Evolutionary conservation across 306 rosid species (phyloP).

Genomic region (Pyrus communis): DNA sequence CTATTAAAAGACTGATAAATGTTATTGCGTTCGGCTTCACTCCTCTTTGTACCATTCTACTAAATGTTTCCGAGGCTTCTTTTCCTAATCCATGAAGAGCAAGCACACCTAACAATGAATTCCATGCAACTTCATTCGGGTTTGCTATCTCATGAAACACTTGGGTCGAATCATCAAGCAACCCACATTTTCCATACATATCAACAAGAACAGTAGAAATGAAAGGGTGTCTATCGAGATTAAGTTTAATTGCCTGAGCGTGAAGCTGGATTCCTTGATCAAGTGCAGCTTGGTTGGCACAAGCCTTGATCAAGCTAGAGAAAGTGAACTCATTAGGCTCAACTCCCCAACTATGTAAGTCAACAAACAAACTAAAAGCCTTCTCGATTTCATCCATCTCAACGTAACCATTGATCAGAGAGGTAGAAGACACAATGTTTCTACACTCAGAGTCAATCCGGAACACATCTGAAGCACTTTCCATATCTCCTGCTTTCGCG

Average conservation of each 20-base stretch:
- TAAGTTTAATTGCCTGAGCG: slow-evolving; percentile 43
- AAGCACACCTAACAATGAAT: slow-evolving; percentile 36
- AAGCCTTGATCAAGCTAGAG: slow-evolving; percentile 54
- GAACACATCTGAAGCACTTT: slow-evolving; percentile 40
- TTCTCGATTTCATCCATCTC: slow-evolving; percentile 31
- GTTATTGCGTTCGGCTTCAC: slow-evolving; percentile 42
- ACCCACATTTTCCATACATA: slow-evolving; percentile 59
- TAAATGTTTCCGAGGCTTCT: slow-evolving; percentile 24
- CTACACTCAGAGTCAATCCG: slow-evolving; percentile 14
- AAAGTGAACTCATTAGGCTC: slow-evolving; percentile 56
- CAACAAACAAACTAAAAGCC: slow-evolving; percentile 35
- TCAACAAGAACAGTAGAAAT: slow-evolving; percentile 41
- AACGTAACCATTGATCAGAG: slow-evolving; percentile 42
- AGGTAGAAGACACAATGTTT: slow-evolving; percentile 42
- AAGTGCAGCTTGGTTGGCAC: slow-evolving; percentile 48
- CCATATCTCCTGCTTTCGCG: slow-evolving; percentile 39
- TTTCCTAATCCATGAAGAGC: slow-evolving; percentile 56
- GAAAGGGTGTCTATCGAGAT: slow-evolving; percentile 35
- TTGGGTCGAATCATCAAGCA: slow-evolving; percentile 36
- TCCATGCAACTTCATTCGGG: slow-evolving; percentile 40
- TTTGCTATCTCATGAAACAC: slow-evolving; percentile 29
- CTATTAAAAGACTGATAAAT: slow-evolving; percentile 42
- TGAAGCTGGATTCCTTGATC: slow-evolving; percentile 56
- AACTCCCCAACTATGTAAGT: slow-evolving; percentile 31
- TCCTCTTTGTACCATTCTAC: slow-evolving; percentile 30